Base-by-base conservation (phyloP, 2,329 filamentous ascomycete genomes). In the Colletotrichum lini region DNA sequence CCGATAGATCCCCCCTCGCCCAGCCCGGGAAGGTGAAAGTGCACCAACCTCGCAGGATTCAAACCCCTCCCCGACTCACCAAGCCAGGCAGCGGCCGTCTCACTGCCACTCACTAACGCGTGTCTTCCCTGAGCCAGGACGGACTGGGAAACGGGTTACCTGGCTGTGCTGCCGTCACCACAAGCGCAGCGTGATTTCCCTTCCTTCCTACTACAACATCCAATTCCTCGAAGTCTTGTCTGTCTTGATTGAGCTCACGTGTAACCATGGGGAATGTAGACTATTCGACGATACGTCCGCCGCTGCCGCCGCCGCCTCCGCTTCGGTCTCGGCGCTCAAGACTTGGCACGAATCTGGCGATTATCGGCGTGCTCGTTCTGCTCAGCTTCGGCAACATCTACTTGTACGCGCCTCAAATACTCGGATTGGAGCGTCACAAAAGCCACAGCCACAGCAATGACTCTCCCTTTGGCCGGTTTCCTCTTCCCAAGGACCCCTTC, bases 401-500 rank as follows among this genome's bases (percentile, higher is more conserved):
- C 9, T 16, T 26, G 23, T 26, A 38, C 52, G 44, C 47, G 38
- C 44, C 47, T 5, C n/a, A 10, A 2, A 4, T 56, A 12, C 21
- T n/a, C 6, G 35, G 23, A 2, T 54, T 50, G 68, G 54, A 21
- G 15, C 45, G 42, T n/a, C 18, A 12, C 23, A 12, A 18, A 35
- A 26, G 40, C 8, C 52, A 21, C 8, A 10, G 6, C 0, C 21
- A 50, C 21, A 21, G 3, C 18, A 58, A 44, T 9, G 16, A 61
- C 56, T 26, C 57, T 23, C 26, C 70, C 47, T 72, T 65, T 50
- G 82, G 83, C 15, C 74, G 49, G 16, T 87, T 86, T 63, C 85
- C 85, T 0, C 67, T 74, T 18, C 74, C 79, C 3, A 74, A 79
- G n/a, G 85, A 88, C 62, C 80, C 83, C 1, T 87, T 88, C 67